Conservation (phyloP, 2,329 filamentous ascomycete genomes). For the Penicillium sclerotigenum region DNA sequence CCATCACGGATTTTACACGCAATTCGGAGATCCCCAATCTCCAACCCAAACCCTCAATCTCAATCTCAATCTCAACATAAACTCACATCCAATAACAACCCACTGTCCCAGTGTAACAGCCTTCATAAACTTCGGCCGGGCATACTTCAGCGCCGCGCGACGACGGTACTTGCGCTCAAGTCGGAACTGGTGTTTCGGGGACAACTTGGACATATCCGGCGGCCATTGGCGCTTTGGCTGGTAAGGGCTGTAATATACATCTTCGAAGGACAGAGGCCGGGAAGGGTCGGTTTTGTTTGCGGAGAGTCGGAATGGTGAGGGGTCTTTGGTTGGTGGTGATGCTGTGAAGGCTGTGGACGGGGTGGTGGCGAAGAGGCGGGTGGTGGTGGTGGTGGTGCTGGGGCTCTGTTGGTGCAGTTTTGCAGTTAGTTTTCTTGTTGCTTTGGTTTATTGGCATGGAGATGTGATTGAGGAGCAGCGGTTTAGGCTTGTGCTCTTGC, state of each 20-base stretch:
- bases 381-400: not conserved
- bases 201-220: constrained; percentile 60
- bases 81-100: constrained; percentile 51
- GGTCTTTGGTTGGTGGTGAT: constrained; percentile 12
- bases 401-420: not conserved
- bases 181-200: constrained; percentile 64
- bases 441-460: not conserved
- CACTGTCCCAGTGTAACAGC: constrained; percentile 58
- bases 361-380: constrained; percentile 17
- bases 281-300: constrained; percentile 16
- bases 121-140: constrained; percentile 58
- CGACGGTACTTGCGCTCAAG: constrained; percentile 64
- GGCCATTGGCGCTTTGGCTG: constrained; percentile 62
- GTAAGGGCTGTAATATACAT: constrained; percentile 55
- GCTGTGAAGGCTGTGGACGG: constrained; percentile 12
- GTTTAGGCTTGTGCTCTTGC: not conserved
- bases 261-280: constrained; percentile 11
- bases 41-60: not conserved
- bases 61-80: constrained; percentile 26
- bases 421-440: not conserved
- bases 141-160: constrained; percentile 59
- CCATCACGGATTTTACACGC: not conserved
- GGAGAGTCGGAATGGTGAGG: constrained; percentile 24
- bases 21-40: not conserved
- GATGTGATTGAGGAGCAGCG: not conserved